Evolutionary conservation across 306 rosid species (phyloP).

Genomic region (Rosa chinensis): DNA sequence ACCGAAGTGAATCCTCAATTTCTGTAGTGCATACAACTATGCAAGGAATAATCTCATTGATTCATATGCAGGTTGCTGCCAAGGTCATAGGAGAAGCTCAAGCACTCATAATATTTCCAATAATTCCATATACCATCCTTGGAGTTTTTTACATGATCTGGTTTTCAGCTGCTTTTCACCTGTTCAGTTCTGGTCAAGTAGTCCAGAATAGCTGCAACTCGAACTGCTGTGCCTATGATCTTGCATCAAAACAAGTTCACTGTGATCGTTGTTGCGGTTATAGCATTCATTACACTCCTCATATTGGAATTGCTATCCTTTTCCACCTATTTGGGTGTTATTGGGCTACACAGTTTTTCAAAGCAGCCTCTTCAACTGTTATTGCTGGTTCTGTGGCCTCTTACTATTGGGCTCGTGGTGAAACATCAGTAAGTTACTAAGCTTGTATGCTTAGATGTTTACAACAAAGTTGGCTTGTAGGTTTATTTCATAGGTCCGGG

Average conservation of each 20-base stretch:
- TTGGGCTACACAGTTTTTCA: constrained; percentile 91
- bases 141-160: constrained; percentile 89
- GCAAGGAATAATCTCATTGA: neutral
- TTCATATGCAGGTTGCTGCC: constrained; percentile 74
- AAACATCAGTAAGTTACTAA: constrained; percentile 72
- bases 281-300: constrained; percentile 75
- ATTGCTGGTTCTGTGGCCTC: constrained; percentile 96
- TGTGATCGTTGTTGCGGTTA: constrained; percentile 86
- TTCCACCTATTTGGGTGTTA: constrained; percentile 94
- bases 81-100: constrained; percentile 95
- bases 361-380: constrained; percentile 84
- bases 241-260: constrained; percentile 56
- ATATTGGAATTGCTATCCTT: constrained; percentile 78
- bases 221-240: constrained; percentile 81
- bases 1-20: constrained; percentile 9
- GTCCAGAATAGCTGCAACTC: constrained; percentile 77
- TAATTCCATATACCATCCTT: constrained; percentile 78
- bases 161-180: constrained; percentile 80
- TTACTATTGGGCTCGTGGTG: constrained; percentile 89
- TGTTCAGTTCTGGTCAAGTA: constrained; percentile 88
- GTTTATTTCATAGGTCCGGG: neutral
- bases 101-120: constrained; percentile 77
- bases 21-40: constrained; percentile 9
- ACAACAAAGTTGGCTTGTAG: neutral
- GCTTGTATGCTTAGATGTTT: constrained; percentile 21